These are phyloP conservation scores for Tulasnella sp. DNA, from an alignment of 768 basidiomycete genomes.

Conservation along the genomic window DNA sequence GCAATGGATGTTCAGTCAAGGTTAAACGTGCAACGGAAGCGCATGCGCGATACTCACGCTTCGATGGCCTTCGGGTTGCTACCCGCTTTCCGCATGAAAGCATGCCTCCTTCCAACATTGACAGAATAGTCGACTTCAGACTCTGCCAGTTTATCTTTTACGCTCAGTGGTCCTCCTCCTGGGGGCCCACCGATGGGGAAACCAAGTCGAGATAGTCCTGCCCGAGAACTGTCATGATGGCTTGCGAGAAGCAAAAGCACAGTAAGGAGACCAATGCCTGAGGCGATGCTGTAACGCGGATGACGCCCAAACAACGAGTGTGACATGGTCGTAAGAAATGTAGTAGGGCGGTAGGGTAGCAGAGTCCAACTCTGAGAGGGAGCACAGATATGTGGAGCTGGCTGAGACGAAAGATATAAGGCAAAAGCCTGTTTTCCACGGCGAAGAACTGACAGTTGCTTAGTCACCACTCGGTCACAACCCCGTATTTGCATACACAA, in stretches of 20 bases:
- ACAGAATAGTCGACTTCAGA: conserved; percentile 8
- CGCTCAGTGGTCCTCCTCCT: background rate
- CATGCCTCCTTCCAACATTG: conserved; percentile 2
- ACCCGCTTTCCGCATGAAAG: conserved; percentile 9
- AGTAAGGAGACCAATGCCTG: conserved; percentile 4
- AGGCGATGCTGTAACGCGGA: conserved; percentile 12
- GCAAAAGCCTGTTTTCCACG: no score
- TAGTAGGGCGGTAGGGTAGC: no score
- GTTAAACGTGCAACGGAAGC: no score
- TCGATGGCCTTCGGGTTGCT: conserved; percentile 3
- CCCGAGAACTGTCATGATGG: background rate
- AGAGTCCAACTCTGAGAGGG: no score
- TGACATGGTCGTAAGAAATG: background rate
- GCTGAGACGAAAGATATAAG: no score
- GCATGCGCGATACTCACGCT: conserved; percentile 9
- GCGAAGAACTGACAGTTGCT: no score
- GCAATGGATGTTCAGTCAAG: no score
- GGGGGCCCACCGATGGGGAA: background rate
- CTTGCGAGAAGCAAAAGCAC: conserved; percentile 5
- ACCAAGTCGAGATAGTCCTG: background rate
- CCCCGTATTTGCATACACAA: no score
- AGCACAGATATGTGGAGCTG: no score
- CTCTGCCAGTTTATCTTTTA: background rate
- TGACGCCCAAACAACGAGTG: background rate
- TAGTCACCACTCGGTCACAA: no score